Percentiles rank a stretch among this genome's conserved stretches.
Evolutionary conservation across 1,139 yeast species (phyloP).

Genomic region (Pichia sp.): DNA sequence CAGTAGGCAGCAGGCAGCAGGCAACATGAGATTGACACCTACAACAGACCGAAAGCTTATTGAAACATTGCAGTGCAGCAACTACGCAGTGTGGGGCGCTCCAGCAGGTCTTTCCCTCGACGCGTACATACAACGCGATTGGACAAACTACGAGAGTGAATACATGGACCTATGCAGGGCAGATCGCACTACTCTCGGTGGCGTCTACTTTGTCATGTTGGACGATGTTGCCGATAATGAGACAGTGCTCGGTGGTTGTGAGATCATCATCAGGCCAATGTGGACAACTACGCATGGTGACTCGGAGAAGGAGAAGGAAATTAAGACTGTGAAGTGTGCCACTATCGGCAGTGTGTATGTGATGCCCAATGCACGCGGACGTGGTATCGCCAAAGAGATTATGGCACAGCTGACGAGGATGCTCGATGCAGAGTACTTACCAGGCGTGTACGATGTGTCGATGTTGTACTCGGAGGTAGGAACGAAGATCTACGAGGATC

Average conservation of each 20-base stretch:
- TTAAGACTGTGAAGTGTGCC: conserved; percentile 10
- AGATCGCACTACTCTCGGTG: conserved; percentile 3
- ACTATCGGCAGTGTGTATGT: conserved; percentile 26
- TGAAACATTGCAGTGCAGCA: too few relatives aligned
- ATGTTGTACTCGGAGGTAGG: conserved; percentile 32
- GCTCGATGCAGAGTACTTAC: conserved; percentile 7
- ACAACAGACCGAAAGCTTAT: too few relatives aligned
- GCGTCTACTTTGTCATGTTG: conserved; percentile 19
- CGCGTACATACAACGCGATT: conserved; percentile 20
- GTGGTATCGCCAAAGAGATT: conserved; percentile 23
- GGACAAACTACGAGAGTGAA: conserved; percentile 12
- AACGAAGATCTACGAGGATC: too few relatives aligned
- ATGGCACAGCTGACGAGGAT: conserved; percentile 12
- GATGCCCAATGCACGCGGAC: conserved; percentile 14
- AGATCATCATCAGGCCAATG: too few relatives aligned
- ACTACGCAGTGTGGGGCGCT: conserved; percentile 19
- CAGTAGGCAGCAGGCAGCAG: too few relatives aligned
- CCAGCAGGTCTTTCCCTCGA: conserved; percentile 13
- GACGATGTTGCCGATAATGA: conserved; percentile 13
- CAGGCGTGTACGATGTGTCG: conserved; percentile 23
- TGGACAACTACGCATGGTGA: too few relatives aligned
- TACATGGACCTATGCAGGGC: conserved; percentile 12
- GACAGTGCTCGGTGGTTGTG: conserved; percentile 17
- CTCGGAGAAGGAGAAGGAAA: conserved; percentile 5
- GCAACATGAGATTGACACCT: too few relatives aligned